Evolutionary conservation across 2,329 filamentous ascomycete genomes (phyloP), one percentile per base, ranked within the genome.

Genomic region (Fusarium nurragi): DNA sequence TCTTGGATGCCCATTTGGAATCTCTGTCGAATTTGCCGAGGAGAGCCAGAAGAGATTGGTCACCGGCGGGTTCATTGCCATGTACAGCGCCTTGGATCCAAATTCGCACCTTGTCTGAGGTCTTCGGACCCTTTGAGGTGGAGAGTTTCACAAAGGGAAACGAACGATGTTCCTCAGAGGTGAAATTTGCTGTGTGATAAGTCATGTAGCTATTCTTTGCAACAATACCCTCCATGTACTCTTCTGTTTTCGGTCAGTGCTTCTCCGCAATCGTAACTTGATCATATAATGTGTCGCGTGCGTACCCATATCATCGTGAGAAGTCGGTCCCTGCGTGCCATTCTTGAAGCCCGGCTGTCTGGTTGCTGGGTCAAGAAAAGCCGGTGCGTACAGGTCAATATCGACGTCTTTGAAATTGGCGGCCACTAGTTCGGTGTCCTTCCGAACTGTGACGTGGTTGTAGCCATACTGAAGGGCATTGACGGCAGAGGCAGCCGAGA

Each of bases 51-150:
- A 75, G 55, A 0, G 74, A 70, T 32, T 76, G 69, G 26, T 76
- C 75, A 4, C 74, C 75, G 0, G 68, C 74, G 0, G 75, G 75
- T 19, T 76, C 74, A 8, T 76, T 76, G 19, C 75, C 74, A 13
- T 76, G 74, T 0, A 75, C 74, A 4, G 67, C 71, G n/a, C 69
- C 75, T 28, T 76, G 73, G 5, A 76, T 45, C 65, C 71, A 76
- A 14, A 76, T 64, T 13, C 74, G 68, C 6, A 76, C 55, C 60
- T 75, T 76, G 16, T 34, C 37, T 21, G 45, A 40, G 1, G 25
- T 26, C 37, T 58, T 69, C 32, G 40, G 30, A 0, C 53, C 34
- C 6, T 37, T 22, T 9, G 50, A 50, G 2, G 50, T 47, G 2
- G 51, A 66, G 2, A 71, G 53, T 5, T 45, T 62, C 1, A 71